A percentile compares a stretch with the other conserved stretches of the same genome.
Conservation (phyloP, 257 asterid genomes). For the Solanum clarkiae region DNA sequence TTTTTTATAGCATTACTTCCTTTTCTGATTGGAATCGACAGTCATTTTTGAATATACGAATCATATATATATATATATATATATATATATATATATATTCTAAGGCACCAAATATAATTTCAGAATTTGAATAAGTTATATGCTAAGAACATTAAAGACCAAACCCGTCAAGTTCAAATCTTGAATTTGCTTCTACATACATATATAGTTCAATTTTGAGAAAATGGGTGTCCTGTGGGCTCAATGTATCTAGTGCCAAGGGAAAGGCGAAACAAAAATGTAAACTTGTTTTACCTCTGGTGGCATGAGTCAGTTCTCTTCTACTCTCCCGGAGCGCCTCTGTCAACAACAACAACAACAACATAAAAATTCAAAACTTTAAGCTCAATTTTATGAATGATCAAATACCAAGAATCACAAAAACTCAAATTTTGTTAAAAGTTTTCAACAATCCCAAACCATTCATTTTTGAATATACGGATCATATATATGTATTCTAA, state of each 20-base stretch:
- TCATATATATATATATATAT: too few species aligned
- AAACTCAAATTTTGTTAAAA: neutral
- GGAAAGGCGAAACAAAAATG: neutral
- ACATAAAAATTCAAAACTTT: neutral
- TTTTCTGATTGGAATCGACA: neutral
- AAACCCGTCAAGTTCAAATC: neutral
- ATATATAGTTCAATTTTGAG: neutral
- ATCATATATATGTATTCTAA: neutral
- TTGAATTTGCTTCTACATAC: neutral
- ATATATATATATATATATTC: too few species aligned
- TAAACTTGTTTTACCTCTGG: conserved; percentile 42
- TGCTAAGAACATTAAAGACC: neutral
- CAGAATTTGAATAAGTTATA: neutral
- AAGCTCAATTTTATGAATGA: neutral
- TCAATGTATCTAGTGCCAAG: neutral
- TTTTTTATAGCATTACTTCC: neutral
- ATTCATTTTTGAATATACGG: neutral
- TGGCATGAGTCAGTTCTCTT: conserved; percentile 68
- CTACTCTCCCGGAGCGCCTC: conserved; percentile 78
- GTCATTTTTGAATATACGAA: too few species aligned
- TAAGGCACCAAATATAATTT: neutral
- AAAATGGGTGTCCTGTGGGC: neutral
- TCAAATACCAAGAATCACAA: neutral
- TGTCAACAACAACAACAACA: conserved; percentile 5
- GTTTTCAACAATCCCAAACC: neutral